Conservation (phyloP, 2,329 filamentous ascomycete species). For the Penicillium griseofulvum region DNA sequence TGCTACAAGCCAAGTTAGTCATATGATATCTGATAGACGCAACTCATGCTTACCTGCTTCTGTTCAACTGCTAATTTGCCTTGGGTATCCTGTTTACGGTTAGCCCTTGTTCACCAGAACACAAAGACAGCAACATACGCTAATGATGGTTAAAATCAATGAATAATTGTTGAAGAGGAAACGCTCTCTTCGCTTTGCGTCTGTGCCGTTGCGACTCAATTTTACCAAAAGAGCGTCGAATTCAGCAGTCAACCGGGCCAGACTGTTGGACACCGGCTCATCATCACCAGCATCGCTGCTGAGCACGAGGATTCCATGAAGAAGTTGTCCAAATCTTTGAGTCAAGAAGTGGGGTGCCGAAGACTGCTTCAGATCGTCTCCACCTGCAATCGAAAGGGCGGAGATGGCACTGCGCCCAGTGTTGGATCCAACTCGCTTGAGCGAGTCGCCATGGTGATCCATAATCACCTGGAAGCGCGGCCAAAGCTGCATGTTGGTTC, state of each 20-base stretch:
- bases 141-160: conserved; percentile 87
- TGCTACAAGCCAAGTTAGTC: conserved; percentile 27
- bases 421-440: conserved; percentile 58
- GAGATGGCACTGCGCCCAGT: conserved; percentile 51
- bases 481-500: conserved; percentile 93
- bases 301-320: conserved; percentile 78
- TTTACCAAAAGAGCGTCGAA: conserved; percentile 80
- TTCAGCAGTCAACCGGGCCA: conserved; percentile 73
- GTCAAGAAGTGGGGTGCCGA: conserved; percentile 83
- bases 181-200: conserved; percentile 75
- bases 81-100: conserved; percentile 41
- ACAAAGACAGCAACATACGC: conserved; percentile 46
- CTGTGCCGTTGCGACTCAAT: conserved; percentile 71
- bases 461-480: conserved; percentile 92
- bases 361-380: conserved; percentile 44
- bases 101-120: conserved; percentile 1
- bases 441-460: conserved; percentile 85
- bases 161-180: conserved; percentile 97
- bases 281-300: conserved; percentile 91
- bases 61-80: conserved; percentile 63
- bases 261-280: conserved; percentile 81
- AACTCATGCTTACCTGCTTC: conserved; percentile 47
- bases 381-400: conserved; percentile 54
- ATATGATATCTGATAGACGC: neutral
- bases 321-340: conserved; percentile 90